These are phyloP conservation scores for Thyridium curvatum DNA, from an alignment of 2,329 filamentous ascomycete genomes.

Conservation along the genomic window DNA sequence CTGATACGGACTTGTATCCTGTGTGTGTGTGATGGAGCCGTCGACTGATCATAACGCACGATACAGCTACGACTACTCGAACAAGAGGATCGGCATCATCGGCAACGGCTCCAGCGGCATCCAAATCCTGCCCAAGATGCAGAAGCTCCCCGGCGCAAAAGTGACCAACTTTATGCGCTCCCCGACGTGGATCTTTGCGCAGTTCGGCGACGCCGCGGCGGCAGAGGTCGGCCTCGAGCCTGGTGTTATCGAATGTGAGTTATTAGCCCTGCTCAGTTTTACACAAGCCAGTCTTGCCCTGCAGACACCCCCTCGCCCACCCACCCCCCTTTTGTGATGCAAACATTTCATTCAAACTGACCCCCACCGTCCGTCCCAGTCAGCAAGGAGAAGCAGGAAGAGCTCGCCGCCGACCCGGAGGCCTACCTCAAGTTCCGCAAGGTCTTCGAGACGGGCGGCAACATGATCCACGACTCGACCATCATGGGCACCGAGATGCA, in stretches of 20 bases:
- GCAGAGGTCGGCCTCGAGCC: constrained; percentile 32
- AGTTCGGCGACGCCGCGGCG: constrained; percentile 40
- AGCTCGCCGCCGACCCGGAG: constrained; percentile 28
- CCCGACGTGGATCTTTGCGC: constrained; percentile 42
- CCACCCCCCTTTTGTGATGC: neutral
- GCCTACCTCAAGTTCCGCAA: constrained; percentile 34
- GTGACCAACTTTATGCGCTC: constrained; percentile 41
- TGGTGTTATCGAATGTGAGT: constrained; percentile 28
- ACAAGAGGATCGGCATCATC: constrained; percentile 42
- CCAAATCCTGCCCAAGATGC: constrained; percentile 44
- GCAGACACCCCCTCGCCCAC: neutral
- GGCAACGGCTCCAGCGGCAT: constrained; percentile 47
- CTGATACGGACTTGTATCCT: too few species aligned
- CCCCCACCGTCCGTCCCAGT: too few species aligned
- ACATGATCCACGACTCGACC: constrained; percentile 33
- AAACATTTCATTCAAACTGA: too few species aligned
- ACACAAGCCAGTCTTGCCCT: too few species aligned
- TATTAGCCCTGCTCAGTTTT: too few species aligned
- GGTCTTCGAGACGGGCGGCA: constrained; percentile 34
- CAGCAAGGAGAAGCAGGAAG: constrained; percentile 26
- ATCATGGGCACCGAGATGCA: constrained; percentile 28
- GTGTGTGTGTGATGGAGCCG: neutral
- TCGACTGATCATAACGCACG: neutral
- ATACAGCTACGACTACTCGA: constrained; percentile 35
- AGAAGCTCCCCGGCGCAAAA: constrained; percentile 31